Evolutionary conservation across 2,329 filamentous ascomycete genomes (phyloP), one percentile per base, ranked within the genome.

Genomic region (Stachybotrys chartarum): DNA sequence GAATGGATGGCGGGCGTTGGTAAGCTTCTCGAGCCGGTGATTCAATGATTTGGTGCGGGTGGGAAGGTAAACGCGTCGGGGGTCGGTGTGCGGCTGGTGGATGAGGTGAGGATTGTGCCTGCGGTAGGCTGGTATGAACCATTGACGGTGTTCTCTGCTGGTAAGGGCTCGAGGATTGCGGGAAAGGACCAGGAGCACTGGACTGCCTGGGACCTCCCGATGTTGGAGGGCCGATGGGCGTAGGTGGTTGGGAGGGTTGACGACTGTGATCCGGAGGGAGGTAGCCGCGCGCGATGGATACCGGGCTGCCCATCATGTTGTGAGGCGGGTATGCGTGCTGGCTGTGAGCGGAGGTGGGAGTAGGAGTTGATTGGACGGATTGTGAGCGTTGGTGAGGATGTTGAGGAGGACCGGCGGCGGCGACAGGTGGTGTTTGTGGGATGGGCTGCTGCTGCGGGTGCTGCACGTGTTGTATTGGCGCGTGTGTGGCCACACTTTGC

Each of bases 291-390:
- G 75, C 67, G 39, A 75, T 66, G 47, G 73, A 67, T 48, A 78
- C 68, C 51, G 83, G 83, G 61, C 82, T 85, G 45, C 75, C 76
- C 58, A 82, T 80, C 30, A 66, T 68, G 59, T 78, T 81, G 31
- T 78, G 73, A 54, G 72, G 68, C 12, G 77, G 77, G 61, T 78
- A 82, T 8, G 76, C 75, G 50, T 78, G 78, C 66, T 85, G 82
- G 63, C 78, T 80, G 50, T 84, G 82, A 16, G 82, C 78, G 45
- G 82, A 84, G 7, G 81, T 84, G n/a, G 82, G 82, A 42, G 83
- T 86, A 11, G 81, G 72, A 30, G 77, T 79, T 12, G 83, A 85
- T 55, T 85, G 80, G 6, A 78, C 72, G 24, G 83, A 86, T 55
- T 79, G 79, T 47, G 83, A 82, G 62, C 81, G 71, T 58, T 77